These are phyloP conservation scores for Pseudopyricularia javanii DNA, from an alignment of 2,329 filamentous ascomycete genomes.

Conservation along the genomic window DNA sequence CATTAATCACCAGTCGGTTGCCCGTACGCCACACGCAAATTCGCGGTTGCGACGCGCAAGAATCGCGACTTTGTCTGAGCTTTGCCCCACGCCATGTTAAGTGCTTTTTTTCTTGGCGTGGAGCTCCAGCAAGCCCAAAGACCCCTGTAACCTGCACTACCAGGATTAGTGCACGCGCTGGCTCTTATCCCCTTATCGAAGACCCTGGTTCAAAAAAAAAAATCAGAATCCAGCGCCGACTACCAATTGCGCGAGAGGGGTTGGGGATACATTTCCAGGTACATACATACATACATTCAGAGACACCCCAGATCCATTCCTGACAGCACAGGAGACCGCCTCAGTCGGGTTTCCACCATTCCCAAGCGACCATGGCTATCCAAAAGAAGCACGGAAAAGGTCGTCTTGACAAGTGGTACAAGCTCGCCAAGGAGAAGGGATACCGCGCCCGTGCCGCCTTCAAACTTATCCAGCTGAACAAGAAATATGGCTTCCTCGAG, in stretches of 20 bases:
- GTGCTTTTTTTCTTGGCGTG: not conserved
- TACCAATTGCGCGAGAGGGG: not conserved
- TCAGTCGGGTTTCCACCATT: not conserved
- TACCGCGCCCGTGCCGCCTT: conserved; percentile 93
- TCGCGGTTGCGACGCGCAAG: not conserved
- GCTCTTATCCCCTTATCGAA: conserved; percentile 1
- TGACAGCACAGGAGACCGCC: not conserved
- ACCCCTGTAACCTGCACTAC: not conserved
- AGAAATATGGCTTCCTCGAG: conserved; percentile 97
- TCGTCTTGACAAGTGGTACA: conserved; percentile 98
- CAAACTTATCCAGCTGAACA: conserved; percentile 96
- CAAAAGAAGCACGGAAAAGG: conserved; percentile 99
- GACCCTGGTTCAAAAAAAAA: conserved; percentile 1
- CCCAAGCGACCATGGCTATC: conserved; percentile 59
- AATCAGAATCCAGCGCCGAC: not conserved
- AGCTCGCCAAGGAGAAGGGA: conserved; percentile 95
- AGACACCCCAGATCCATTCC: no score
- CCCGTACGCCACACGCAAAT: conserved; percentile 1
- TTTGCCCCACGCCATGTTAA: not conserved
- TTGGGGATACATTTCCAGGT: not conserved
- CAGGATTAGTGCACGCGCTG: no score
- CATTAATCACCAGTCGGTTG: not conserved
- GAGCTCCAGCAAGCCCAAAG: not conserved
- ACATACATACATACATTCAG: no score
- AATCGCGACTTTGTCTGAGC: not conserved